phyloP scores from a whole-genome alignment of 345 rosid species.

The Theobroma cacao region DNA sequence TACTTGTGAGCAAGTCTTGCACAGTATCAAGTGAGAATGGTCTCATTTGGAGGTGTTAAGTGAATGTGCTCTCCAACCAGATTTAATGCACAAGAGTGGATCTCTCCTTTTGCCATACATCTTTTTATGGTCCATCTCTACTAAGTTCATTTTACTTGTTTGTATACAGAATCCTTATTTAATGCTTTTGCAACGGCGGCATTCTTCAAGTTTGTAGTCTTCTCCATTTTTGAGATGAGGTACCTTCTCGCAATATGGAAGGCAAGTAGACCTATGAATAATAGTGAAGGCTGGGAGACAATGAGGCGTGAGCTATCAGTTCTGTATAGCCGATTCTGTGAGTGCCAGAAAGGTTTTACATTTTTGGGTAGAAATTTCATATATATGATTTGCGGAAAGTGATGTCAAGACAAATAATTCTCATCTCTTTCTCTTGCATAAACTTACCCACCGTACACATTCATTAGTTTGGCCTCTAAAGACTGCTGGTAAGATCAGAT shows the following conservation, averaged over 20 bases:
- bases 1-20: background rate
- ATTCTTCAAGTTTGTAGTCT: conserved; percentile 97
- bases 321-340: conserved; percentile 96
- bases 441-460: background rate
- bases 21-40: background rate
- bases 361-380: conserved; percentile 4
- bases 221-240: conserved; percentile 98
- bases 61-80: background rate
- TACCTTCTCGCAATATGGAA: conserved; percentile 98
- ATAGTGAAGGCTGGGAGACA: conserved; percentile 96
- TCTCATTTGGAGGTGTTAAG: background rate
- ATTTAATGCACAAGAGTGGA: background rate
- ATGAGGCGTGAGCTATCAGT: conserved; percentile 96
- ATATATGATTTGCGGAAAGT: background rate
- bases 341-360: conserved; percentile 29
- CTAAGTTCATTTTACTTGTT: conserved; percentile 21
- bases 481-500: conserved; percentile 3
- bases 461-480: background rate
- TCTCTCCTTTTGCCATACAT: background rate
- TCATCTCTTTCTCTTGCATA: conserved; percentile 5
- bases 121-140: conserved; percentile 1
- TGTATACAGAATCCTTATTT: conserved; percentile 79
- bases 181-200: conserved; percentile 99
- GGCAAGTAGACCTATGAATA: conserved; percentile 85
- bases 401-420: background rate